Conservation (phyloP, 2,329 filamentous ascomycete genomes). For the Monosporascus cannonballus region DNA sequence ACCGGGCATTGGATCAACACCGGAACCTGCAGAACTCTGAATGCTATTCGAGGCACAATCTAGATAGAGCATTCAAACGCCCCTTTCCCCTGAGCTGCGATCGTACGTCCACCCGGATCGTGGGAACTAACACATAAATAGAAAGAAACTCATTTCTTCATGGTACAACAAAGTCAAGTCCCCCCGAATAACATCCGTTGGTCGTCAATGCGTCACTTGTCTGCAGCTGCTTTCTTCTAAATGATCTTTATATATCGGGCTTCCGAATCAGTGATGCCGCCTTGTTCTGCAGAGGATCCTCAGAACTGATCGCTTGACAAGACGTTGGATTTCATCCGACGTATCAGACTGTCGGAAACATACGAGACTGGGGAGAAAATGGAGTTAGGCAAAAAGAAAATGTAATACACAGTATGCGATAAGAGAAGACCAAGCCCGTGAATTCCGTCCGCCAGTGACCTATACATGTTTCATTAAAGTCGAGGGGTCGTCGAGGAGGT, state of each 20-base stretch:
- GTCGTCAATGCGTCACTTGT: background rate
- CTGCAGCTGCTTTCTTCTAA: background rate
- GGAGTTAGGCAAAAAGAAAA: background rate
- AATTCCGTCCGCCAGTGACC: slow-evolving; percentile 1
- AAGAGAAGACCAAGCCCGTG: slow-evolving; percentile 6
- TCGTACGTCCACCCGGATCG: slow-evolving; percentile 5
- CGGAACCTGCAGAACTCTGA: slow-evolving; percentile 29
- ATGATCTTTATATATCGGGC: background rate
- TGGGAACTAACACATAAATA: slow-evolving; percentile 4
- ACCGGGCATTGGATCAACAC: slow-evolving; percentile 17
- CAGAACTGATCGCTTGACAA: background rate
- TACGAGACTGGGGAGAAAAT: background rate
- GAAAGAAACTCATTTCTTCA: slow-evolving; percentile 6
- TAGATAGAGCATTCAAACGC: slow-evolving; percentile 30
- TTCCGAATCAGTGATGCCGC: background rate
- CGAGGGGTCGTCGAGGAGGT: background rate
- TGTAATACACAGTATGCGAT: slow-evolving; percentile 14
- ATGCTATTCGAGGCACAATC: slow-evolving; percentile 39
- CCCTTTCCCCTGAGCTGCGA: slow-evolving; percentile 18
- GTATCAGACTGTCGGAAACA: background rate
- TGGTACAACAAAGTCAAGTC: background rate
- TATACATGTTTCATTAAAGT: slow-evolving; percentile 1
- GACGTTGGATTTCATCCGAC: background rate
- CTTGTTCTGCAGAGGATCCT: background rate
- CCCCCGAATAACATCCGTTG: background rate